Evolutionary conservation across 208 protist species (phyloP).

Genomic region (Angomonas deanei): DNA sequence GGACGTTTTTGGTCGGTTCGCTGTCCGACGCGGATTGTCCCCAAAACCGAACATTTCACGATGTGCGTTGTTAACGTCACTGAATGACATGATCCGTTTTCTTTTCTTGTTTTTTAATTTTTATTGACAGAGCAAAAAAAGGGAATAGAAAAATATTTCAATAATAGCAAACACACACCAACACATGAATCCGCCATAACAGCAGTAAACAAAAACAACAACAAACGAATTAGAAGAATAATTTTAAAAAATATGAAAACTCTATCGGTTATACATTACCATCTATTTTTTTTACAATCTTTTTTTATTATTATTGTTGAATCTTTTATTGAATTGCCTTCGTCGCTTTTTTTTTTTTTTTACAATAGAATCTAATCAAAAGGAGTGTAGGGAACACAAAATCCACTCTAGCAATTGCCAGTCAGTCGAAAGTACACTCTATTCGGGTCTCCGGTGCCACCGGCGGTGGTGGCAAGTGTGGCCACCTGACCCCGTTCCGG

Average conservation of each 20-base stretch:
- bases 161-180: slow-evolving; percentile 2
- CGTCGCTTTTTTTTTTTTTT: not conserved
- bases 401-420: slow-evolving; percentile 15
- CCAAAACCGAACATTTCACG: slow-evolving; percentile 9
- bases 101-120: not conserved
- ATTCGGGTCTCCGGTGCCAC: not conserved
- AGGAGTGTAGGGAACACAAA: not conserved
- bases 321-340: not conserved
- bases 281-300: not conserved
- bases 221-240: not conserved
- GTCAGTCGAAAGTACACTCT: slow-evolving; percentile 68
- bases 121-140: not conserved
- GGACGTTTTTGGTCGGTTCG: slow-evolving; percentile 4
- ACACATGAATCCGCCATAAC: not conserved
- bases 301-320: not conserved
- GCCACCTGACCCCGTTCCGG: not conserved
- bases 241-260: slow-evolving; percentile 1
- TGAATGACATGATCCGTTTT: not conserved
- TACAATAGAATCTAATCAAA: not conserved
- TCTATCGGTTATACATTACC: not conserved
- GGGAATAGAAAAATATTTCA: not conserved
- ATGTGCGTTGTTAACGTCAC: slow-evolving; percentile 6
- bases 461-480: not conserved
- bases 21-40: not conserved
- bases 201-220: not conserved